These are phyloP conservation scores for Phlebiopsis gigantea DNA, from an alignment of 768 basidiomycete species.

Conservation along the genomic window DNA sequence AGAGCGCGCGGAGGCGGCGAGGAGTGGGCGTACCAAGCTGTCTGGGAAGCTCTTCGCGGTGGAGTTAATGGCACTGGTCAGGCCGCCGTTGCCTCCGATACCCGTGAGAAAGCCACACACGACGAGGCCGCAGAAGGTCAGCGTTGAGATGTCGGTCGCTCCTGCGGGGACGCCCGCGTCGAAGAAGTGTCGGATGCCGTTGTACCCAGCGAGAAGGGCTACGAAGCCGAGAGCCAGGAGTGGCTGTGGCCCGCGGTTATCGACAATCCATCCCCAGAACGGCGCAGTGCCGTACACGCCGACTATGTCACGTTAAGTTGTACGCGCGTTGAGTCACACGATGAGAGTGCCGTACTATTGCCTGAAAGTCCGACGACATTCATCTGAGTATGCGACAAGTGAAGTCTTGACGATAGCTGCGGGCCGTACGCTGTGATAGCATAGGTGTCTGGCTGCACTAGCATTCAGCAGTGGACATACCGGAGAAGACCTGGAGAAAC, in stretches of 20 bases:
- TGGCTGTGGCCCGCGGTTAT: constrained; percentile 64
- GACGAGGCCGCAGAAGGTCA: constrained; percentile 48
- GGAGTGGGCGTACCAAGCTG: constrained; percentile 41
- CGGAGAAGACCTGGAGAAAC: constrained; percentile 27
- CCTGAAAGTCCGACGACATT: constrained; percentile 79
- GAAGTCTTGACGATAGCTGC: constrained; percentile 73
- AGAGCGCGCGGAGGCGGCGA: not conserved
- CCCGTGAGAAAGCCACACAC: constrained; percentile 71
- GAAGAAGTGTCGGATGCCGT: constrained; percentile 66
- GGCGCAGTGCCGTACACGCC: constrained; percentile 78
- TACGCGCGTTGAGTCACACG: not conserved
- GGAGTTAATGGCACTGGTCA: constrained; percentile 68
- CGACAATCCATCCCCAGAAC: constrained; percentile 75
- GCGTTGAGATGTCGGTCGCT: constrained; percentile 27
- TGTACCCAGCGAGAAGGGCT: constrained; percentile 65
- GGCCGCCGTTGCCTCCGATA: constrained; percentile 67
- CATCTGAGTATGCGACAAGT: constrained; percentile 72
- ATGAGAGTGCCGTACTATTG: constrained; percentile 45
- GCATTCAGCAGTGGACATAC: constrained; percentile 17
- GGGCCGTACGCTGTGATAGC: constrained; percentile 68
- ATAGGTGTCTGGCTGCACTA: not conserved
- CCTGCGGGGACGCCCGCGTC: constrained; percentile 37
- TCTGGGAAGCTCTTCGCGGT: constrained; percentile 83
- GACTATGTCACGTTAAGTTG: constrained; percentile 33
- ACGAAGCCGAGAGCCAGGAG: constrained; percentile 56